These are phyloP conservation scores for Hygrophila difformis DNA, from an alignment of 257 asterid species.

Conservation along the genomic window DNA sequence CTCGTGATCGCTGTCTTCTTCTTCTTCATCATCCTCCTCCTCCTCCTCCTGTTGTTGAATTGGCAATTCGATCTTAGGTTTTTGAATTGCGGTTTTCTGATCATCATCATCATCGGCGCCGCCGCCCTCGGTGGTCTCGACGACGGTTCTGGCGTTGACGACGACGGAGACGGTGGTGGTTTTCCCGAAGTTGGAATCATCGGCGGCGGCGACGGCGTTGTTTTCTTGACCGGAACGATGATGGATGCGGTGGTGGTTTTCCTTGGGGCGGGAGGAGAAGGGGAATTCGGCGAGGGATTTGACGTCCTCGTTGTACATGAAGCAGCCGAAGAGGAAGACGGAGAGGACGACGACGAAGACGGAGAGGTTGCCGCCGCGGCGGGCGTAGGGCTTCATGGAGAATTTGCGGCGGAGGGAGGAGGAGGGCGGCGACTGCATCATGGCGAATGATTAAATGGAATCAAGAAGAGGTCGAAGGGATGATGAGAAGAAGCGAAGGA, in stretches of 20 bases:
- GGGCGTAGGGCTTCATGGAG: conserved; percentile 47
- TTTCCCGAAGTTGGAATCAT: too few species aligned
- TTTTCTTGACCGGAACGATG: too few species aligned
- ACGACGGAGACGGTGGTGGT: conserved; percentile 36
- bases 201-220: not conserved
- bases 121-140: conserved; percentile 34
- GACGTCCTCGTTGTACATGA: conserved; percentile 77
- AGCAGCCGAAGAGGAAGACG: conserved; percentile 68
- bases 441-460: not conserved
- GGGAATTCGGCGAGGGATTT: conserved; percentile 83
- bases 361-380: conserved; percentile 53
- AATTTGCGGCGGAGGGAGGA: conserved; percentile 53
- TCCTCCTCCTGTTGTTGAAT: conserved; percentile 11
- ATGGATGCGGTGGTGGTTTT: conserved; percentile 22
- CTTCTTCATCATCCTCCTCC: conserved; percentile 26
- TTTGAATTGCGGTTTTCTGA: conserved; percentile 8
- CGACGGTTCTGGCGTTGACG: conserved; percentile 45
- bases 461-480: not conserved
- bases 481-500: too few species aligned
- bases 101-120: conserved; percentile 1
- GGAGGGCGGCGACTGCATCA: too few species aligned
- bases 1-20: conserved; percentile 27
- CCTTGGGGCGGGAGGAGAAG: conserved; percentile 40
- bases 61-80: conserved; percentile 3
- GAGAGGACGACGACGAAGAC: conserved; percentile 50